Evolutionary conservation across 2,329 filamentous ascomycete genomes (phyloP), one percentile per base, ranked within the genome.

Genomic region (Dendryphion nanum): DNA sequence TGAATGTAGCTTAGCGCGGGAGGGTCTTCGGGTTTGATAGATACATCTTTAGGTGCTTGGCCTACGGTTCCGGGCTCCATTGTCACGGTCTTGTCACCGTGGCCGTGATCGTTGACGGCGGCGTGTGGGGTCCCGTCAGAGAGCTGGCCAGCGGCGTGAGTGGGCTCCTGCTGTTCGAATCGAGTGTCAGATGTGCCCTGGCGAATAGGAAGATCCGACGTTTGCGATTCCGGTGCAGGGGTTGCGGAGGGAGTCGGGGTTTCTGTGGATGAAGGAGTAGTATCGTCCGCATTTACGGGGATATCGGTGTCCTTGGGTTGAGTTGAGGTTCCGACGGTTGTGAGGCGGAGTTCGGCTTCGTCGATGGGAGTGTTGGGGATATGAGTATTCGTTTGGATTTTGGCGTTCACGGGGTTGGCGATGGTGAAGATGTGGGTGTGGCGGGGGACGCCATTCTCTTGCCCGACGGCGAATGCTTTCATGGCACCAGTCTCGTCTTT

Each of bases 1-100:
- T 68, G 69, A 14, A 73, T 40, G 32, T 67, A 62, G 2, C 62
- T 55, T 16, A 62, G 58, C n/a, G 58, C 57, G 6, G 55, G 41
- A 2, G 51, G 49, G 24, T 68, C 57, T 34, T 62, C 54, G 7
- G 56, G 54, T 35, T 57, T 53, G 3, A 69, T 50, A 1, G 67
- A 59, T 21, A 68, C 65, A 33, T 73, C 70, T 50, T 75, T 75
- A 6, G 70, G 67, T 33, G 71, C 71, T 48, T 75, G 72, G 3
- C 71, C 70, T 18, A 75, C 63, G 8, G 71, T 75, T 35, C 54
- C 53, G 12, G 72, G 69, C 45, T 75, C 72, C 63, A 74, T 72
- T 5, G 70, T 66, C 6, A 61, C 57, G 12, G 67, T 68, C 48
- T 67, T 68, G 40, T 71, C 69, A 35, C 71, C 70, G 42, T 68